Evolutionary conservation across 495 filamentous ascomycete species (phyloP), one percentile per base, ranked within the genome.

Genomic region (Hyaloscypha finlandica): DNA sequence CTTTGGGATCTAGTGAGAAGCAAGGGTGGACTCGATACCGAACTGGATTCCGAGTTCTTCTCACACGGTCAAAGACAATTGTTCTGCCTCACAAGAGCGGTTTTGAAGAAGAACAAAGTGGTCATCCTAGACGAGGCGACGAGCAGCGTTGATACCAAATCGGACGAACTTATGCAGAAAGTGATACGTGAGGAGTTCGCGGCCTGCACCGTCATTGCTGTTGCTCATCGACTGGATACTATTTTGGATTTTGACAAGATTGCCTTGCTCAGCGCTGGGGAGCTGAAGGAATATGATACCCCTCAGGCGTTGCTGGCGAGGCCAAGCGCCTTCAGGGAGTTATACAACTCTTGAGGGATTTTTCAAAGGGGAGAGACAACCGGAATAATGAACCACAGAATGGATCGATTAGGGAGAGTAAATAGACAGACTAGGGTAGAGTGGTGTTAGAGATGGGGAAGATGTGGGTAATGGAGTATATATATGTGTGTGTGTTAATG

Each of bases 221-320:
- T 92, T 1, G 84, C 87, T 0, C 88, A 91, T 73, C 81, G 83
- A 48, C 77, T 90, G n/a, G 82, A 85, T 32, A 85, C 84, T 0
- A 84, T 87, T 66, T 66, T 83, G 14, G 85, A 88, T 67, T 74
- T 70, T 33, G 74, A 76, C 32, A 66, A 63, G 56, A 81, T 84
- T 42, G 74, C 76, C 42, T 76, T 83, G 12, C 71, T 84, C 59
- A 73, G 76, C 9, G 72, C 77, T 4, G 82, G 83, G 0, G 64
- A 63, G 63, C 35, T 69, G 48, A 48, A 35, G 57, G 67, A 69
- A 25, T 57, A 61, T 39, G 67, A 61, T 61, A 56, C n/a, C 6
- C 67, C 67, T 35, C 25, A 56, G 37, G 55, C 52, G 14, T 58
- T 69, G 12, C 56, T 69, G 67, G 52, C n/a, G 8, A 42, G 57